Evolutionary conservation across 208 protist species (phyloP).

Genomic region (Acanthamoeba castellanii): DNA sequence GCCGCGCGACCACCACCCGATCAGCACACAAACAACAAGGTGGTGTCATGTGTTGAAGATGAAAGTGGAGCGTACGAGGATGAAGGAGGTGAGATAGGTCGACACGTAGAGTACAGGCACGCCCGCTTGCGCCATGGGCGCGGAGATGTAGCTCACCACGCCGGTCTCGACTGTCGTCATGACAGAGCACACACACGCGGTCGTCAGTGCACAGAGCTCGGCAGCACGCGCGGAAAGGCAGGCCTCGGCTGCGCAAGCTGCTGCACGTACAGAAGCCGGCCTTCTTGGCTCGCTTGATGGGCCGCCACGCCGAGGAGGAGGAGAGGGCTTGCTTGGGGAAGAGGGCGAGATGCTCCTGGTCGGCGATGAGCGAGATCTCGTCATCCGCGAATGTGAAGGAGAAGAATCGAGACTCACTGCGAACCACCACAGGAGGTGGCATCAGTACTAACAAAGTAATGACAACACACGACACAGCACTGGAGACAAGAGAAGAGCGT

Average conservation of each 20-base stretch:
- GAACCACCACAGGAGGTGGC: too few relatives aligned
- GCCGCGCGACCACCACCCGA: not conserved
- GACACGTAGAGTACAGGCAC: slow-evolving; percentile 63
- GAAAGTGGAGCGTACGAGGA: not conserved
- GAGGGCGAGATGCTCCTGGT: slow-evolving; percentile 33
- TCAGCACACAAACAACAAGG: too few relatives aligned
- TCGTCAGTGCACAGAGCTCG: too few relatives aligned
- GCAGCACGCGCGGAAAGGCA: not conserved
- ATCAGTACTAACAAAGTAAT: too few relatives aligned
- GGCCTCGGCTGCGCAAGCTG: too few relatives aligned
- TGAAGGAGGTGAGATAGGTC: slow-evolving; percentile 69
- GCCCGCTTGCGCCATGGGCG: slow-evolving; percentile 42
- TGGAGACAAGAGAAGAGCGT: not conserved
- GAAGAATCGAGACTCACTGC: slow-evolving; percentile 58
- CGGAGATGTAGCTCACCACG: slow-evolving; percentile 70
- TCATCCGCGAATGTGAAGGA: slow-evolving; percentile 68
- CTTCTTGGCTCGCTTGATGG: slow-evolving; percentile 66
- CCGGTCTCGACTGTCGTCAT: slow-evolving; percentile 35
- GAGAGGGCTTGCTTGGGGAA: slow-evolving; percentile 19
- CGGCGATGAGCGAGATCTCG: slow-evolving; percentile 70
- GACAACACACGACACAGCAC: not conserved
- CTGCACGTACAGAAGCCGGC: slow-evolving; percentile 64
- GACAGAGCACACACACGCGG: too few relatives aligned
- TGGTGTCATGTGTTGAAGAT: too few relatives aligned
- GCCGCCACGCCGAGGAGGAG: slow-evolving; percentile 23